phyloP scores from a whole-genome alignment of 805 yeast genomes.

The Zygosaccharomyces bisporus region DNA sequence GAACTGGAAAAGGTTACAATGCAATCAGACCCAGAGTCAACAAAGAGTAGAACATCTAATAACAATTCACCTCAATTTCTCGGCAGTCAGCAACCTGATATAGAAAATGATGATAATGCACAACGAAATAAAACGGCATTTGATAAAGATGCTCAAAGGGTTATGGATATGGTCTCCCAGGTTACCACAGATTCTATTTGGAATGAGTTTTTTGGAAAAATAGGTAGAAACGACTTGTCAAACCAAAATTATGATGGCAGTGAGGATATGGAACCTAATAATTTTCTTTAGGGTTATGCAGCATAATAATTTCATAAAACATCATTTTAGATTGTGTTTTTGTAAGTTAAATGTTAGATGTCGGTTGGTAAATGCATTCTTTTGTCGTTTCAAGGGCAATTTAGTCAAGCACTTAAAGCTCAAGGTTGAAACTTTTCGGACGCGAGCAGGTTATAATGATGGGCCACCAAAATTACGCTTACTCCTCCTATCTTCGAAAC shows the following conservation, averaged over 20 bases:
- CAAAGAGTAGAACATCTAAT: constrained; percentile 11
- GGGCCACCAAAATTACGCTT: too few relatives aligned
- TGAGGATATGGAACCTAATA: neutral
- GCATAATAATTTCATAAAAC: too few relatives aligned
- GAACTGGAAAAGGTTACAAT: constrained; percentile 39
- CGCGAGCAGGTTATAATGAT: too few relatives aligned
- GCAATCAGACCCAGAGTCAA: constrained; percentile 13
- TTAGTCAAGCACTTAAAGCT: constrained; percentile 69
- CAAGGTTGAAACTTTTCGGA: constrained; percentile 59
- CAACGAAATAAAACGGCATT: constrained; percentile 6
- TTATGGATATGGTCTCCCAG: constrained; percentile 59
- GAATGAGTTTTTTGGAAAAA: constrained; percentile 41
- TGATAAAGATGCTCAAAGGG: constrained; percentile 48
- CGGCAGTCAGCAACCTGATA: constrained; percentile 3
- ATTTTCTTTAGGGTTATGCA: neutral
- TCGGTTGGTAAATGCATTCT: neutral
- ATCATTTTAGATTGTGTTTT: neutral
- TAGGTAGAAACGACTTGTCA: constrained; percentile 3
- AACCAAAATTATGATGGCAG: neutral
- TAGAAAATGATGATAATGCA: constrained; percentile 8
- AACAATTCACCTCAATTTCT: constrained; percentile 11
- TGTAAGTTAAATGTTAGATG: neutral
- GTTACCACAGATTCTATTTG: constrained; percentile 64
- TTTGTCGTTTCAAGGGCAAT: constrained; percentile 32
- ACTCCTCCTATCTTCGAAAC: too few relatives aligned